Evolutionary conservation across 1,139 yeast genomes (phyloP).

Genomic region (Scheffersomyces titani): DNA sequence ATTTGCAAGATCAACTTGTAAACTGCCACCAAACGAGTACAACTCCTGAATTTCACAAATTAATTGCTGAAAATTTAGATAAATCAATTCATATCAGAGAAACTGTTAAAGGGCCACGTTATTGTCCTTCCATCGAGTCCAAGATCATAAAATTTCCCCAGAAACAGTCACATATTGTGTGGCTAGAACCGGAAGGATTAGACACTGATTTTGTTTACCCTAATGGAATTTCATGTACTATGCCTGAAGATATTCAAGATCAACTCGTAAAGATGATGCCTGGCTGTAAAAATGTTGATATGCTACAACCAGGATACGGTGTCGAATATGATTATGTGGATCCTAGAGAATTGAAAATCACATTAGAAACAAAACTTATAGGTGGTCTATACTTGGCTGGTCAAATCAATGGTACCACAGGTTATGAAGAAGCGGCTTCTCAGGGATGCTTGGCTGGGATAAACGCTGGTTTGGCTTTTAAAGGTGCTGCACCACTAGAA

Average conservation of each 20-base stretch:
- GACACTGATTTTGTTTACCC: conserved; percentile 88
- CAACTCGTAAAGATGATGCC: conserved; percentile 74
- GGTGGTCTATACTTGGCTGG: conserved; percentile 89
- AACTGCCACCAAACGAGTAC: conserved; percentile 80
- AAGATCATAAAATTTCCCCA: conserved; percentile 81
- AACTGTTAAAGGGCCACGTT: conserved; percentile 94
- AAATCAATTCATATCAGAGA: conserved; percentile 89
- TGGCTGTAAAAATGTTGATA: conserved; percentile 83
- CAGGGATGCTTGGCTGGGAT: conserved; percentile 96
- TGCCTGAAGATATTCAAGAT: conserved; percentile 92
- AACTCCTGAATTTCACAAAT: conserved; percentile 69
- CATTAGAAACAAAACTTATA: conserved; percentile 80
- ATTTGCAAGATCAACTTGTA: conserved; percentile 57
- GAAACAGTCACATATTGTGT: conserved; percentile 74
- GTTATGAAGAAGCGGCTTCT: conserved; percentile 98
- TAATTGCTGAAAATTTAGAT: conserved; percentile 70
- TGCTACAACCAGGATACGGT: conserved; percentile 96
- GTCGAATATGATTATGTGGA: conserved; percentile 97
- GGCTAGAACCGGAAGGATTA: conserved; percentile 97
- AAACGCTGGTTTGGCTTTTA: conserved; percentile 70
- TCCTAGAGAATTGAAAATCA: conserved; percentile 78
- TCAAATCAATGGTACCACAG: conserved; percentile 98
- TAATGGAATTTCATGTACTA: conserved; percentile 92
- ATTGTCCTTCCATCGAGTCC: conserved; percentile 95
- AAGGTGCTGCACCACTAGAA: conserved; percentile 47